phyloP scores from a whole-genome alignment of 2,329 filamentous ascomycete species.

The Parastagonospora nodorum region DNA sequence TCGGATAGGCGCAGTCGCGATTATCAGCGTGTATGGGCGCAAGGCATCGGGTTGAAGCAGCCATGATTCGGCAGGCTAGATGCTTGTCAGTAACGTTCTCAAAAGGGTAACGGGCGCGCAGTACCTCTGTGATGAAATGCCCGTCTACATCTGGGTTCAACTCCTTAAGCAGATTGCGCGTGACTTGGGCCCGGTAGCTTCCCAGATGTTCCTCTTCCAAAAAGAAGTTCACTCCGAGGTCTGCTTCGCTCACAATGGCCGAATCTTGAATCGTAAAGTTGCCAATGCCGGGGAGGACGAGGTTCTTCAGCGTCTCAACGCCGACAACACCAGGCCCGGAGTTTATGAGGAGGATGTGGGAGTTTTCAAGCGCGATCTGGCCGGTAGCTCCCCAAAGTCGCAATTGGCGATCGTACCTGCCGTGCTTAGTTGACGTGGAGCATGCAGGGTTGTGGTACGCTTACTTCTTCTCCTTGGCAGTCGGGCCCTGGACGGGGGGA shows the following conservation, averaged over 20 bases:
- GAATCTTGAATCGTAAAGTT: conserved; percentile 90
- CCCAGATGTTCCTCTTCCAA: conserved; percentile 79
- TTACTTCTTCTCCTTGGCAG: conserved; percentile 58
- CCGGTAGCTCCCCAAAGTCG: conserved; percentile 93
- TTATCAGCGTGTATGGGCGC: conserved; percentile 62
- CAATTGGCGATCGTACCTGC: conserved; percentile 85
- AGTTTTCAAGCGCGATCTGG: conserved; percentile 86
- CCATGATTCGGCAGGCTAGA: conserved; percentile 53
- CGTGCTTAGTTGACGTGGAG: conserved; percentile 47
- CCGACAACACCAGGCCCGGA: conserved; percentile 85
- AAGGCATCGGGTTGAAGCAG: conserved; percentile 48
- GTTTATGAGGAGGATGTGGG: conserved; percentile 90
- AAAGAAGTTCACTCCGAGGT: conserved; percentile 97
- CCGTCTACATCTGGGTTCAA: conserved; percentile 92
- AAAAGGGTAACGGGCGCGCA: neutral
- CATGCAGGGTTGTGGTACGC: conserved; percentile 4
- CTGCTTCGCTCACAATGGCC: conserved; percentile 74
- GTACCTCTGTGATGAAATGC: conserved; percentile 65
- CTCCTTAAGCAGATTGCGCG: conserved; percentile 77
- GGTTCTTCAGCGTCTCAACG: conserved; percentile 91
- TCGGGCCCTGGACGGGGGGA: conserved; percentile 48
- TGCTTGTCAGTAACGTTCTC: conserved; percentile 11
- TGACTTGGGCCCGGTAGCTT: conserved; percentile 76
- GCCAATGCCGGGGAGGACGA: conserved; percentile 91
- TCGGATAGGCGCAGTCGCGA: conserved; percentile 65